A percentile compares a stretch with the other conserved stretches of the same genome.
These are phyloP conservation scores for Fragaria ananassa DNA, from an alignment of 306 rosid genomes.

Conservation along the genomic window DNA sequence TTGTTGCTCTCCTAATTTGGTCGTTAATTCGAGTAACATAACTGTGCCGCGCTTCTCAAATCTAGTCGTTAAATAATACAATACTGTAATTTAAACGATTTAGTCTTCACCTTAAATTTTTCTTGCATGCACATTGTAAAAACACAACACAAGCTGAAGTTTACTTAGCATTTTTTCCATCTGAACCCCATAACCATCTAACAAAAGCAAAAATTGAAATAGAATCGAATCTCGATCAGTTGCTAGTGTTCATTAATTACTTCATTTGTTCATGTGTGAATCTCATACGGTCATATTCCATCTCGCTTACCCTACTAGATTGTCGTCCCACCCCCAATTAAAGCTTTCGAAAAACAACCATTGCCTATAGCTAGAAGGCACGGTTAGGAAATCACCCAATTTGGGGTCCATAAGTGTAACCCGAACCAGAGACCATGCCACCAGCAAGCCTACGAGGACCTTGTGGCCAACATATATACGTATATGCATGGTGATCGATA, in stretches of 20 bases:
- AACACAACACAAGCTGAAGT: too few relatives aligned
- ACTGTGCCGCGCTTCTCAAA: too few relatives aligned
- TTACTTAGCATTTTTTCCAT: too few relatives aligned
- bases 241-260: too few relatives aligned
- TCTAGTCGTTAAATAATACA: too few relatives aligned
- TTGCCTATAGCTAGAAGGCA: background rate
- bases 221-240: background rate
- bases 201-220: too few relatives aligned
- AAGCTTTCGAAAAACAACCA: background rate
- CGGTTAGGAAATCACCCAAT: background rate
- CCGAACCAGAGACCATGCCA: conserved; percentile 8
- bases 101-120: background rate
- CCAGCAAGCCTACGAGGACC: background rate
- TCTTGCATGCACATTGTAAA: too few relatives aligned
- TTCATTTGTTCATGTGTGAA: background rate
- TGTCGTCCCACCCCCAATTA: background rate
- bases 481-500: conserved; percentile 12
- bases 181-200: too few relatives aligned
- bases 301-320: background rate
- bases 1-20: too few relatives aligned
- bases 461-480: background rate
- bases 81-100: too few relatives aligned
- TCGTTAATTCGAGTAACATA: too few relatives aligned
- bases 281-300: background rate
- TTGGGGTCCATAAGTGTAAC: conserved; percentile 8